A percentile compares a stretch with the other conserved stretches of the same genome.
Conservation (phyloP, 306 rosid genomes). For the Dalbergia cochinchinensis region DNA sequence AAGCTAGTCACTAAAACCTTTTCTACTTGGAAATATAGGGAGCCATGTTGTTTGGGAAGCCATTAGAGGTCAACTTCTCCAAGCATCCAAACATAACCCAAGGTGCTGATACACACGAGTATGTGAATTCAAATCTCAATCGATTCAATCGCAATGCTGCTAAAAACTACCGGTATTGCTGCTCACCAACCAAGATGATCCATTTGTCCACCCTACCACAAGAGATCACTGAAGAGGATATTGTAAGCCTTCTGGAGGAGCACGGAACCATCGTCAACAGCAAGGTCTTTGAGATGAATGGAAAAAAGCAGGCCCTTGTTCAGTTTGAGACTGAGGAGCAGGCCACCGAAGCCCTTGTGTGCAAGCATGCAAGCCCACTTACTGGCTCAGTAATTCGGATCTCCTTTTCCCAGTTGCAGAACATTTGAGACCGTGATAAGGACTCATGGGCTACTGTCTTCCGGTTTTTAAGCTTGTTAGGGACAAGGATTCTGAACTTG, state of each 20-base stretch:
- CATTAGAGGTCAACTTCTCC: slow-evolving; percentile 93
- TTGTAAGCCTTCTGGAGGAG: slow-evolving; percentile 80
- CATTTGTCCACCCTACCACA: slow-evolving; percentile 94
- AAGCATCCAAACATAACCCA: slow-evolving; percentile 90
- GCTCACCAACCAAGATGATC: slow-evolving; percentile 94
- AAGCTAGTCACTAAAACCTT: slow-evolving; percentile 3
- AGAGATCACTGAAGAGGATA: slow-evolving; percentile 89
- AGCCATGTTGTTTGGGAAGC: slow-evolving; percentile 85
- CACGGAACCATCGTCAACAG: slow-evolving; percentile 78
- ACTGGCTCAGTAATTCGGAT: slow-evolving; percentile 83
- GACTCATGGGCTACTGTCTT: slow-evolving; percentile 45
- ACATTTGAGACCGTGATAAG: slow-evolving; percentile 53
- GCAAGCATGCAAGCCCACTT: slow-evolving; percentile 91
- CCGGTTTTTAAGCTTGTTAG: slow-evolving; percentile 54
- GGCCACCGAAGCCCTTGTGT: slow-evolving; percentile 96
- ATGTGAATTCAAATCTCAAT: slow-evolving; percentile 87
- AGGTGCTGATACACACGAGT: slow-evolving; percentile 94
- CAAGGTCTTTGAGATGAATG: slow-evolving; percentile 96
- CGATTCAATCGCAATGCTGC: slow-evolving; percentile 99
- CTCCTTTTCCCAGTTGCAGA: slow-evolving; percentile 95
- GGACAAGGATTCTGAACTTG: slow-evolving; percentile 62
- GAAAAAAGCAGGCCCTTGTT: slow-evolving; percentile 94
- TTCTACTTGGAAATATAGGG: slow-evolving; percentile 61
- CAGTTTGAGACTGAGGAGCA: slow-evolving; percentile 93
- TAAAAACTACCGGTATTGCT: slow-evolving; percentile 96